Evolutionary conservation across 495 filamentous ascomycete species (phyloP), one percentile per base, ranked within the genome.

Genomic region (Penicilliopsis zonata): DNA sequence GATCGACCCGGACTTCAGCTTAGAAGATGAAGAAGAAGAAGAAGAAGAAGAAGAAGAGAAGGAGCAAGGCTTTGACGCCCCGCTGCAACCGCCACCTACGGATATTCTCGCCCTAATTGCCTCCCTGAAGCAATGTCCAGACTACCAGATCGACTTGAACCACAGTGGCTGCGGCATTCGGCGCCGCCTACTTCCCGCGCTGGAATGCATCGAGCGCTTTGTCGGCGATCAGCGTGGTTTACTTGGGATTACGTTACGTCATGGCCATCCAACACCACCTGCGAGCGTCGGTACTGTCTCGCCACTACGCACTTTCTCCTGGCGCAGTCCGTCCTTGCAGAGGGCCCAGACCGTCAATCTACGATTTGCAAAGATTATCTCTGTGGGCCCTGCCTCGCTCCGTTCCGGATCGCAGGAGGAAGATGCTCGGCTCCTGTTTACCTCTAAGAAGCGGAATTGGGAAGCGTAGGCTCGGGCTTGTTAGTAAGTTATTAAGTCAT

Each of bases 121-220:
- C 4, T 57, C 59, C 4, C 51, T 82, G 6, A 65, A 71, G 27
- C 65, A 78, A 42, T 78, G 69, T 33, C 77, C 86, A 0, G 63
- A 67, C 30, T 94, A 93, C 47, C 82, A 88, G 46, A 74, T 92
- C 33, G 82, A 94, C 48, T 57, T 61, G 8, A 65, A 81, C 47
- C 86, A 94, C 47, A 63, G 63, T 0, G 80, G 83, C 43, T 94
- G 86, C 50, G 86, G 85, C 1, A 59, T 86, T 9, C 59, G 81
- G 6, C 76, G 69, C 9, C 64, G 76, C 18, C 42, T 92, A 4
- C 35, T 81, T 13, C 78, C 82, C 2, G 57, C 80, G 1, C 55
- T 94, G 1, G 77, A 83, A 15, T 69, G 69, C 26, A 62, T 90
- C 20, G 67, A 79, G 34, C 55, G 58, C 10, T 62, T 59, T 27